Evolutionary conservation across 2,329 filamentous ascomycete genomes (phyloP).

Genomic region (Pochonia chlamydosporia): DNA sequence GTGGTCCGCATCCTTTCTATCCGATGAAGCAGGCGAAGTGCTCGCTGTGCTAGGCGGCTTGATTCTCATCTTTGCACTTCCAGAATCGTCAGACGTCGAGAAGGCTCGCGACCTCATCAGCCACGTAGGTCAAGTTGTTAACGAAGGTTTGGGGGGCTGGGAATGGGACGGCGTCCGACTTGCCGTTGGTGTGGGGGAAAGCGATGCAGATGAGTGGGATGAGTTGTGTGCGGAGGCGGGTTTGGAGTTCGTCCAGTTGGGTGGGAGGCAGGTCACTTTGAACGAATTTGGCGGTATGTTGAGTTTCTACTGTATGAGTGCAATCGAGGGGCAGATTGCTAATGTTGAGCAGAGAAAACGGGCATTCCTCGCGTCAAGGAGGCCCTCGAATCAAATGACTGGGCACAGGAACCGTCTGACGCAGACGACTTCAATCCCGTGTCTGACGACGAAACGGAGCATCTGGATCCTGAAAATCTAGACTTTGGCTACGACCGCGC

Average conservation of each 20-base stretch:
- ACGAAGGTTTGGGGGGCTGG: constrained; percentile 52
- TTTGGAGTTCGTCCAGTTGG: constrained; percentile 57
- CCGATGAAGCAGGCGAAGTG: constrained; percentile 56
- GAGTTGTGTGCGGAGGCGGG: constrained; percentile 50
- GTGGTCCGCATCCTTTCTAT: constrained; percentile 56
- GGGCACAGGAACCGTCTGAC: constrained; percentile 36
- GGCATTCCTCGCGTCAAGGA: constrained; percentile 55
- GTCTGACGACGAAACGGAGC: constrained; percentile 22
- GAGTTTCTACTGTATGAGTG: not conserved
- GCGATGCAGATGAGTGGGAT: constrained; percentile 54
- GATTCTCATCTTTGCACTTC: constrained; percentile 35
- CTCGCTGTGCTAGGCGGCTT: constrained; percentile 54
- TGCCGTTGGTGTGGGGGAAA: constrained; percentile 49
- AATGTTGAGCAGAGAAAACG: constrained; percentile 44
- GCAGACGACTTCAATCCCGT: constrained; percentile 25
- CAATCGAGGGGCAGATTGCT: not conserved
- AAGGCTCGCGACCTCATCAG: constrained; percentile 35
- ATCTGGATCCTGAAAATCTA: constrained; percentile 40
- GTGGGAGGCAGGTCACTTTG: constrained; percentile 28
- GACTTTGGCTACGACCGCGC: constrained; percentile 46
- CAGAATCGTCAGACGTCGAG: constrained; percentile 8
- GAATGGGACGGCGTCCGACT: constrained; percentile 60
- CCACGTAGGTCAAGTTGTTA: constrained; percentile 49
- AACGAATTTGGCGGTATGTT: constrained; percentile 56
- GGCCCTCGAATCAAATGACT: constrained; percentile 61